A percentile compares a stretch with the other conserved stretches of the same genome.
phyloP scores from a whole-genome alignment of 1,139 yeast genomes.

The Candida neerlandica region DNA sequence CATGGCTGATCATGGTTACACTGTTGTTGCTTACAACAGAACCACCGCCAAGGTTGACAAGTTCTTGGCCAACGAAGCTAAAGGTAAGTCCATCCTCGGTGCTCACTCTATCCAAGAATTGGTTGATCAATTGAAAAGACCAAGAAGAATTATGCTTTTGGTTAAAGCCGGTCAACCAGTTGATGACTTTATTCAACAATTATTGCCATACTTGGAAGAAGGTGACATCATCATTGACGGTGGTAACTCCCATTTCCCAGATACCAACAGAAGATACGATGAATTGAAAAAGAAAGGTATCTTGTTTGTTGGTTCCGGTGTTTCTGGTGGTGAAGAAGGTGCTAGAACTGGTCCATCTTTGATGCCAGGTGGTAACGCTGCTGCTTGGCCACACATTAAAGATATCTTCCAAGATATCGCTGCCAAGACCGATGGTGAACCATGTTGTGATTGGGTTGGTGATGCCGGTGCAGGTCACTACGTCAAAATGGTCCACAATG shows the following conservation, averaged over 20 bases:
- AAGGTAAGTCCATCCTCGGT: conserved; percentile 94
- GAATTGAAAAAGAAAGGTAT: conserved; percentile 88
- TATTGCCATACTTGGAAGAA: conserved; percentile 88
- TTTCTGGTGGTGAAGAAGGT: conserved; percentile 99
- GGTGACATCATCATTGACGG: conserved; percentile 99
- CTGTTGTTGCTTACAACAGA: conserved; percentile 98
- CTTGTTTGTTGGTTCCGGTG: conserved; percentile 97
- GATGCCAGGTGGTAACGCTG: conserved; percentile 99
- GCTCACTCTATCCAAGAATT: conserved; percentile 92
- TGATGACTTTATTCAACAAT: conserved; percentile 85
- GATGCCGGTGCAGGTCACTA: conserved; percentile 99
- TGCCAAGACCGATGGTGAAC: conserved; percentile 97
- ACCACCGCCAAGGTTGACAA: conserved; percentile 94
- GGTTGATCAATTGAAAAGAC: conserved; percentile 87
- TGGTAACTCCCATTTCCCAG: conserved; percentile 99
- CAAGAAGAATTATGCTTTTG: conserved; percentile 90
- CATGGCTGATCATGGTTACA: conserved; percentile 97
- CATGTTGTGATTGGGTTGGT: conserved; percentile 99
- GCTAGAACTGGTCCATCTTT: conserved; percentile 99
- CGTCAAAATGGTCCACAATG: conserved; percentile 99
- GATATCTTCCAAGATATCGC: conserved; percentile 94
- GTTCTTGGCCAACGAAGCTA: conserved; percentile 91
- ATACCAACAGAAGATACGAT: conserved; percentile 93
- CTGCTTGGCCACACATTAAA: conserved; percentile 99
- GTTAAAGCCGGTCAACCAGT: conserved; percentile 98